Evolutionary conservation across 345 rosid genomes (phyloP), one percentile per base, ranked within the genome.

Genomic region (Cardamine occulta): DNA sequence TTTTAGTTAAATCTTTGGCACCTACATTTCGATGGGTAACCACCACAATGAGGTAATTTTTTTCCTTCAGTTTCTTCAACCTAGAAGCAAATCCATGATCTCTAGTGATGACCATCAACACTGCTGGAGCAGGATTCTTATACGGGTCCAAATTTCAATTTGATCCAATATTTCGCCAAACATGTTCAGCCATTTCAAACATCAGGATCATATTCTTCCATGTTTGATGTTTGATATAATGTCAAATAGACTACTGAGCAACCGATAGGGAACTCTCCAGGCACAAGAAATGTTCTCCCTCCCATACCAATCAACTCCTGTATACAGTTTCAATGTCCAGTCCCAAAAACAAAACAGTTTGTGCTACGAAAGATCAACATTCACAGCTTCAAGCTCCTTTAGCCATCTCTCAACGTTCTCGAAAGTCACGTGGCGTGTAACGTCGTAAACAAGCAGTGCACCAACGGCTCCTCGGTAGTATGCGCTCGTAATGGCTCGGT

Each of bases 341-440:
- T 26, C 15, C 6, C 15, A 2, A 52, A 45, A 45, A 45, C 8
- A 15, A 44, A 44, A 35, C 12, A 35, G 12, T 31, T 32, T 32
- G 9, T 32, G 35, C 7, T 1, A 31, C 7, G 35, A 9, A 6
- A 7, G 29, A 52, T 10, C 13, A 56, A 56, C n/a, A n/a, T n/a
- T n/a, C n/a, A n/a, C n/a, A n/a, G n/a, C n/a, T n/a, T n/a, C n/a
- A 31, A 92, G 93, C 83, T 92, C 93, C 85, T 90, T 92, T 68
- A 92, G 75, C 97, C 97, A 92, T 66, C 97, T 83, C 79, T 90
- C 96, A 2, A 90, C 91, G 60, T 92, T 92, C 78, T 92, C 96
- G 11, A 90, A 92, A 0, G 96, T 92, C 44, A 92, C 88, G 29
- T 87, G 96, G 11, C 96, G 89, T 0, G 97, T 88, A 24, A 90